Evolutionary conservation across 257 asterid species (phyloP).

Genomic region (Henckelia pumila): DNA sequence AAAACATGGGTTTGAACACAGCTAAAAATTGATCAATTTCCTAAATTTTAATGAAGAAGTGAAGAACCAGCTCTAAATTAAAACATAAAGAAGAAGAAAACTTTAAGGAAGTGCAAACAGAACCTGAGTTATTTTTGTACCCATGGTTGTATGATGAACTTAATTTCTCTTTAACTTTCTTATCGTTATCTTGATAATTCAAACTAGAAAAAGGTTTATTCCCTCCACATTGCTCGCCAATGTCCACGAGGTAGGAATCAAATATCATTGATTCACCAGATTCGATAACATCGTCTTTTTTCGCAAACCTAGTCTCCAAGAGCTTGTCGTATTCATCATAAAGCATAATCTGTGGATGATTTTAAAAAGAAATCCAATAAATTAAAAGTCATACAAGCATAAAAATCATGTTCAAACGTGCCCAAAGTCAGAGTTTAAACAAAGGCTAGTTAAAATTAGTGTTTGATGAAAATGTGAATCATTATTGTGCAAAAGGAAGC

Average conservation of each 20-base stretch:
- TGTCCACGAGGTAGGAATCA: constrained; percentile 68
- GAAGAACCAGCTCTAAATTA: background rate
- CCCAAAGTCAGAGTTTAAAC: constrained; percentile 1
- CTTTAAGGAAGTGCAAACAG: constrained; percentile 33
- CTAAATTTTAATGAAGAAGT: constrained; percentile 7
- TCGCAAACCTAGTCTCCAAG: constrained; percentile 67
- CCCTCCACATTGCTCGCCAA: constrained; percentile 63
- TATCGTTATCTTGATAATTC: constrained; percentile 31
- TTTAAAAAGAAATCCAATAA: background rate
- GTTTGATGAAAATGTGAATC: background rate
- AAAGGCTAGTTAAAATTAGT: constrained; percentile 11
- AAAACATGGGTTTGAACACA: constrained; percentile 17
- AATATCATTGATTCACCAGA: constrained; percentile 65
- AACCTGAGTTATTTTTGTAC: constrained; percentile 32
- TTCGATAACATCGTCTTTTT: constrained; percentile 58
- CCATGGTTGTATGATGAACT: constrained; percentile 32
- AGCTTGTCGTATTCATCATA: constrained; percentile 73
- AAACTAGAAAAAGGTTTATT: constrained; percentile 33
- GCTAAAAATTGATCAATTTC: constrained; percentile 10
- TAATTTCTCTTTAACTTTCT: constrained; percentile 31
- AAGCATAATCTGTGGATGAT: constrained; percentile 51
- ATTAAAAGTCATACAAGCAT: constrained; percentile 6
- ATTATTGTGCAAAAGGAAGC: background rate
- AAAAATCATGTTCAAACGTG: constrained; percentile 8
- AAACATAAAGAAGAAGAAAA: constrained; percentile 17